phyloP scores from a whole-genome alignment of 2,329 filamentous ascomycete genomes.

The Chaetomiaceae sp. region DNA sequence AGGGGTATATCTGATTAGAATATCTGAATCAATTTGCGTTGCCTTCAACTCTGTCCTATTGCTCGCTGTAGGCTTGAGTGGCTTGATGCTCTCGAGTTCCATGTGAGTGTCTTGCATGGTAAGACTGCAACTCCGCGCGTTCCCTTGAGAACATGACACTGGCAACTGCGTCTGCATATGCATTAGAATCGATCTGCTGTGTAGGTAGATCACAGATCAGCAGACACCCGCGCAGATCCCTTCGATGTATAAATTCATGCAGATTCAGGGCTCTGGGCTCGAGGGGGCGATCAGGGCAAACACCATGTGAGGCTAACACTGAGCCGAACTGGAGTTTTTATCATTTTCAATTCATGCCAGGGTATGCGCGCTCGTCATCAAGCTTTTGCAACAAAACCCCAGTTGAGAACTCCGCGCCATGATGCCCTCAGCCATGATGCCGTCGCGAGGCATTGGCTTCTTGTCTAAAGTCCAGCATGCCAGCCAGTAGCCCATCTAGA shows the following conservation, averaged over 20 bases:
- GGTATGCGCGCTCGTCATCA: constrained; percentile 14
- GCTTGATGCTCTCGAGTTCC: no score
- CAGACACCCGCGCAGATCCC: background rate
- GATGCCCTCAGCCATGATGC: constrained; percentile 5
- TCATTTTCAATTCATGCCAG: constrained; percentile 15
- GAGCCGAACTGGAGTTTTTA: background rate
- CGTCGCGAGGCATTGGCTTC: background rate
- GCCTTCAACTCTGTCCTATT: no score
- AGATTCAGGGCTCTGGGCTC: background rate
- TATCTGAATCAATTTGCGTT: no score
- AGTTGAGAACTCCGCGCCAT: constrained; percentile 6
- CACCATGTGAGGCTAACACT: background rate
- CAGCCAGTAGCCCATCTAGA: constrained; percentile 22
- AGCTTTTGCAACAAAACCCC: constrained; percentile 12
- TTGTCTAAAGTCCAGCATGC: constrained; percentile 22
- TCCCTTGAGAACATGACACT: no score
- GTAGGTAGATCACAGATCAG: background rate
- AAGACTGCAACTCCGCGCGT: no score
- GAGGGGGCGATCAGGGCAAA: background rate
- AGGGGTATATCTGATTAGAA: no score
- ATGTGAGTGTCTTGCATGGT: no score
- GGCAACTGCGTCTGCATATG: no score
- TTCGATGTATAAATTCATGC: background rate
- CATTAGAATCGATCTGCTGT: background rate
- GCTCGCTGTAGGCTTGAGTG: no score